Conservation (phyloP, 805 yeast genomes). For the Ogataea kodamae region DNA sequence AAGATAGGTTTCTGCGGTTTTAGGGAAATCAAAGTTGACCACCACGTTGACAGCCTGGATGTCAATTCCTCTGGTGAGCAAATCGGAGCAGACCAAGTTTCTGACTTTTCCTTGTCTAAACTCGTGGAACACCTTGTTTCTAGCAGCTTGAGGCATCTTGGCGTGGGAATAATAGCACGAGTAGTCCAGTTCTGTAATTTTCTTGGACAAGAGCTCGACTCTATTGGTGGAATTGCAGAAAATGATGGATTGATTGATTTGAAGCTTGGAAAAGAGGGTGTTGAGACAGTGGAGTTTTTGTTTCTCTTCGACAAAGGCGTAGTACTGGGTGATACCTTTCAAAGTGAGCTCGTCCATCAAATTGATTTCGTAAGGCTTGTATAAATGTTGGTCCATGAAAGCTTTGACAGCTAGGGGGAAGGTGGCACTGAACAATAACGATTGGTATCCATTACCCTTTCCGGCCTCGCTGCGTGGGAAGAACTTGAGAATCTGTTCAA, state of each 20-base stretch:
- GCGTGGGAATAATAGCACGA: slow-evolving; percentile 98
- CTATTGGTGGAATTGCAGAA: slow-evolving; percentile 96
- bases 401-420: slow-evolving; percentile 92
- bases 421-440: slow-evolving; percentile 88
- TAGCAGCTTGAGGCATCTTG: slow-evolving; percentile 93
- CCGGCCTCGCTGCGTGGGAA: slow-evolving; percentile 53
- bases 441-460: slow-evolving; percentile 58
- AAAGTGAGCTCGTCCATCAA: slow-evolving; percentile 96
- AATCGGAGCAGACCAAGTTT: slow-evolving; percentile 93
- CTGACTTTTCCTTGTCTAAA: slow-evolving; percentile 98
- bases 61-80: slow-evolving; percentile 97
- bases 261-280: slow-evolving; percentile 89
- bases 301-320: slow-evolving; percentile 96
- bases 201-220: slow-evolving; percentile 92
- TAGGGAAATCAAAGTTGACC: slow-evolving; percentile 97
- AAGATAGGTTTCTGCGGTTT: slow-evolving; percentile 93
- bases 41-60: slow-evolving; percentile 98
- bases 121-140: slow-evolving; percentile 98
- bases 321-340: slow-evolving; percentile 94
- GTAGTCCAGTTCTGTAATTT: slow-evolving; percentile 93
- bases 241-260: slow-evolving; percentile 93
- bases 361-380: slow-evolving; percentile 91
- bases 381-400: slow-evolving; percentile 87
- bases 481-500: slow-evolving; percentile 79
- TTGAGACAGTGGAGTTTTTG: slow-evolving; percentile 95